Conservation (phyloP, 2,329 filamentous ascomycete genomes). For the Dothideomycetes sp. region DNA sequence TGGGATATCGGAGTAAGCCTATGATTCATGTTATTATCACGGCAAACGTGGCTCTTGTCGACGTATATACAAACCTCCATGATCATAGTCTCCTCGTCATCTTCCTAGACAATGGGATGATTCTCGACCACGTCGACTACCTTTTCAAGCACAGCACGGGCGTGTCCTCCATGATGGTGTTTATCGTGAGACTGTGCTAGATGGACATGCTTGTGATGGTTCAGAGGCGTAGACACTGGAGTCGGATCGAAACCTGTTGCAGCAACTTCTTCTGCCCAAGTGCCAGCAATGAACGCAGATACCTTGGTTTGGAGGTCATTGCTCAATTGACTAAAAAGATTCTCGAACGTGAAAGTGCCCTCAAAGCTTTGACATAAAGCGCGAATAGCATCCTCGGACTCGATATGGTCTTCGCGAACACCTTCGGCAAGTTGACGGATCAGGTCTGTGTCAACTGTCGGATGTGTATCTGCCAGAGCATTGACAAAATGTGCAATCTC, state of each 20-base stretch:
- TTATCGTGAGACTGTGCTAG: constrained; percentile 1
- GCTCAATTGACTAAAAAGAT: constrained; percentile 1
- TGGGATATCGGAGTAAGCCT: constrained; percentile 23
- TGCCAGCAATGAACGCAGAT: constrained; percentile 8
- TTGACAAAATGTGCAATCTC: constrained; percentile 8
- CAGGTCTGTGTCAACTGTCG: constrained; percentile 9
- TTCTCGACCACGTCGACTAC: neutral
- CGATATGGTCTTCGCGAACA: neutral
- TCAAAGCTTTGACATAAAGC: constrained; percentile 10
- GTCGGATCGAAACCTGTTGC: constrained; percentile 1
- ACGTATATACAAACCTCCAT: constrained; percentile 12
- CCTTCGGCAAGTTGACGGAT: constrained; percentile 11
- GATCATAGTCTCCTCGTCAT: constrained; percentile 2
- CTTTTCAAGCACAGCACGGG: constrained; percentile 10
- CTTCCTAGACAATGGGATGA: constrained; percentile 6
- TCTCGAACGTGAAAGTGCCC: constrained; percentile 7
- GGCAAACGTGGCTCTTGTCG: no score
- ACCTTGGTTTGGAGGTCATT: constrained; percentile 5
- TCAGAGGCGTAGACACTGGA: neutral
- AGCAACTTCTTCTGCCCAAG: neutral
- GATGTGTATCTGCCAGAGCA: constrained; percentile 6
- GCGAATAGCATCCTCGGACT: constrained; percentile 8
- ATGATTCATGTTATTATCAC: neutral
- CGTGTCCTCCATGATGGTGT: neutral
- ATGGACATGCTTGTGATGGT: neutral